A percentile compares a stretch with the other conserved stretches of the same genome.
These are phyloP conservation scores for Chlamydomonas applanata DNA, from an alignment of 139 green algal genomes.

Conservation along the genomic window DNA sequence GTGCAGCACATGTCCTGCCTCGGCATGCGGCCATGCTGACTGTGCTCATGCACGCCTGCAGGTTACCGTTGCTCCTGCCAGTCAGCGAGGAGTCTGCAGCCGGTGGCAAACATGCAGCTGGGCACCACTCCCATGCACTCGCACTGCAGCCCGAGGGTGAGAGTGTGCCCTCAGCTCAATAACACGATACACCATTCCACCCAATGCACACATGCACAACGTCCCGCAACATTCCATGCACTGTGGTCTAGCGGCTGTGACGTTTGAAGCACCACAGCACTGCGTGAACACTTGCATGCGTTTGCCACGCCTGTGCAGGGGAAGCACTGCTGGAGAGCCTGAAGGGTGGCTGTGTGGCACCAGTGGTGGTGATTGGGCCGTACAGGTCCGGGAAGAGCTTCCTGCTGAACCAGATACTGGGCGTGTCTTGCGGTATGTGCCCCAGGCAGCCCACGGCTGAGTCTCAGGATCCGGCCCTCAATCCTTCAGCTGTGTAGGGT, in stretches of 20 bases:
- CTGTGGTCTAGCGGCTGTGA: too few relatives aligned
- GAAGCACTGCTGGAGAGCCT: conserved; percentile 50
- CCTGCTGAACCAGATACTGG: conserved; percentile 90
- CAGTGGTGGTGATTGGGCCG: conserved; percentile 87
- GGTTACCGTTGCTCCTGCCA: conserved; percentile 63
- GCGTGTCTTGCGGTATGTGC: conserved; percentile 73
- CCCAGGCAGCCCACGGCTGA: neutral
- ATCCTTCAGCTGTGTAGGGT: too few relatives aligned
- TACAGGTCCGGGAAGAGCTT: conserved; percentile 91
- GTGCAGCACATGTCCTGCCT: too few relatives aligned
- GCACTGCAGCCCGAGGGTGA: conserved; percentile 51
- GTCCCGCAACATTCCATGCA: too few relatives aligned
- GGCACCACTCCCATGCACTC: conserved; percentile 61
- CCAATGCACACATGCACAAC: too few relatives aligned
- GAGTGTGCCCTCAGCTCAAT: too few relatives aligned
- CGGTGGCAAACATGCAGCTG: conserved; percentile 18
- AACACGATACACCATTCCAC: too few relatives aligned
- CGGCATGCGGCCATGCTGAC: too few relatives aligned
- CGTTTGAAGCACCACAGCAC: too few relatives aligned
- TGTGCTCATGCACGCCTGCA: too few relatives aligned
- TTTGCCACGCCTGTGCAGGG: neutral
- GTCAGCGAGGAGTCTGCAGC: conserved; percentile 19
- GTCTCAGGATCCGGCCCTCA: too few relatives aligned
- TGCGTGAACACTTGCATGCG: too few relatives aligned
- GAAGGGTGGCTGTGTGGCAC: conserved; percentile 46